Conservation (phyloP, 306 rosid species). For the peach (Prunus persica) region DNA sequence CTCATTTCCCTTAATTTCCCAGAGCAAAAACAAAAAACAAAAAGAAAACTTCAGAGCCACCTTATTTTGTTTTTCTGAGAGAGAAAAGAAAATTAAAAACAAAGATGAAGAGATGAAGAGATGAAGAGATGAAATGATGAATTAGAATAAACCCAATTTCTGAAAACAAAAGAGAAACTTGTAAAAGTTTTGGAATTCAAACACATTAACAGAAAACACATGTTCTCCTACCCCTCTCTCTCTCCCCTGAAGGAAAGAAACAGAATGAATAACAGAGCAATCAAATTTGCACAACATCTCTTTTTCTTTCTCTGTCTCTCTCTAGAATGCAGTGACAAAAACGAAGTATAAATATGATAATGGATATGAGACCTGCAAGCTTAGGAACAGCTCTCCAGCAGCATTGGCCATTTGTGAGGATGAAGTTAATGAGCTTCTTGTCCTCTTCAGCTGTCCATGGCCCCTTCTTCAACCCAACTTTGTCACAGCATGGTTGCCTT, state of each 20-base stretch:
- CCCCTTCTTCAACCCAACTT: slow-evolving; percentile 94
- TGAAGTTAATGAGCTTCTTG: slow-evolving; percentile 84
- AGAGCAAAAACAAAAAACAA: background rate
- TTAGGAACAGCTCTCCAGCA: slow-evolving; percentile 99
- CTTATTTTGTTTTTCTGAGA: background rate
- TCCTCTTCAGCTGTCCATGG: slow-evolving; percentile 94
- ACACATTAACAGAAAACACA: background rate
- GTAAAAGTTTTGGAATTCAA: background rate
- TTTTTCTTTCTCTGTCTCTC: background rate
- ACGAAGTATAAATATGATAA: background rate
- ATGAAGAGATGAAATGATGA: background rate
- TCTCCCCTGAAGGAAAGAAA: background rate
- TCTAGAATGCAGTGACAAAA: background rate
- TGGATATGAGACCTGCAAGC: slow-evolving; percentile 61
- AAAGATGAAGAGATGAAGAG: background rate
- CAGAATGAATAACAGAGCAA: slow-evolving; percentile 1
- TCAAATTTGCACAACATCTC: slow-evolving; percentile 7
- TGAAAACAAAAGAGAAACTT: background rate
- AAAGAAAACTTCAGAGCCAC: background rate
- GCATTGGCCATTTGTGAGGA: slow-evolving; percentile 87
- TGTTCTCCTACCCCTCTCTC: background rate
- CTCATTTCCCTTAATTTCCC: background rate
- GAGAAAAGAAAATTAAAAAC: background rate
- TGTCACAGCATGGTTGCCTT: slow-evolving; percentile 98
- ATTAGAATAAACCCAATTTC: slow-evolving; percentile 3